Evolutionary conservation across 208 protist genomes (phyloP), one percentile per base, ranked within the genome.

Genomic region (Acanthamoeba royreba): DNA sequence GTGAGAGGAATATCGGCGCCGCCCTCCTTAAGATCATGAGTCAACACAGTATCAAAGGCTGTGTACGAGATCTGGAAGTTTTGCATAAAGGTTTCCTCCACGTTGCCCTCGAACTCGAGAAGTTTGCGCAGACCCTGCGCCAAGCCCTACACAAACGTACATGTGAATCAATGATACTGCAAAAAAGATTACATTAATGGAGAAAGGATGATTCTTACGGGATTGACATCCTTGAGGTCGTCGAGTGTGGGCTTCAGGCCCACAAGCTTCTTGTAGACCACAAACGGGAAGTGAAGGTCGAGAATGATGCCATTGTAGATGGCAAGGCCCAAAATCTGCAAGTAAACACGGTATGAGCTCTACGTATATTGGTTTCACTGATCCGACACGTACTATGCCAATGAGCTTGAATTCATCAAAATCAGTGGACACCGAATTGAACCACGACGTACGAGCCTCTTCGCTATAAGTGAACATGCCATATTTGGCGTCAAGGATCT

Each of bases 251-350:
- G 86, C 22, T 61, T 22, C 7, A 94, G 28, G 58, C 93, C 94
- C 58, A 98, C 79, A 17, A 98, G 93, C 61, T 98, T 98, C 58
- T 98, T 98, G 95, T 98, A 99, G 22, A 98, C 90, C 25, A 97
- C 95, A 13, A 95, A n/a, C 7, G 98, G 98, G 17, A 99, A 98
- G 61, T 97, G 95, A 35, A 99, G 87, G 83, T 99, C 97, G 15
- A 99, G 92, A 86, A 99, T 98, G 46, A 98, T 96, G 15, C 96
- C 94, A 93, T 99, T 99, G 95, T 99, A 99, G 47, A 99, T 98
- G 25, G 98, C 98, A 13, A 99, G 95, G 22, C 98, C 98, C 22
- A 98, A 45, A 13, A 98, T 85, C 74, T 97, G 55, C n/a, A 11
- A 11, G 11, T 38, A 8, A 91, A 9, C 49, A 9, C 49, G 13